A percentile compares a stretch with the other conserved stretches of the same genome.
These are phyloP conservation scores for Chrysanthemum makinoi DNA, from an alignment of 129 eudicot species.

Conservation along the genomic window DNA sequence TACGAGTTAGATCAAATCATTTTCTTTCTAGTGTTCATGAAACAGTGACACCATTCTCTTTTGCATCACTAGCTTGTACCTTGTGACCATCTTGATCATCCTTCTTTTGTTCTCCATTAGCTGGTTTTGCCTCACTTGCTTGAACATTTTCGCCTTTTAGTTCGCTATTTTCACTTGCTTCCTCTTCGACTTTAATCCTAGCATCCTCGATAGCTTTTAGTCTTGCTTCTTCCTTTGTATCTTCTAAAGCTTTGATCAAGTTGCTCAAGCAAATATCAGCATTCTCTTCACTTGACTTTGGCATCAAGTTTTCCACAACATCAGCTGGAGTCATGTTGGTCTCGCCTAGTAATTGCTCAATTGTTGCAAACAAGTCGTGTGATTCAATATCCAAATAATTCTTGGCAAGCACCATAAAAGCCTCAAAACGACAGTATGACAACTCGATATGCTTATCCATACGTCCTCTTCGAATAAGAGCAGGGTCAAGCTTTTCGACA, in stretches of 20 bases:
- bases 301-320: constrained; percentile 39
- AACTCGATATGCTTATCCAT: background rate
- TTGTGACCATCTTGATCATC: background rate
- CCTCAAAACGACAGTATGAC: constrained; percentile 33
- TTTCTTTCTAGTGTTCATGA: background rate
- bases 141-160: background rate
- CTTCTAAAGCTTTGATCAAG: constrained; percentile 34
- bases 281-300: constrained; percentile 29
- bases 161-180: background rate
- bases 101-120: background rate
- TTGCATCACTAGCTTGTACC: constrained; percentile 11
- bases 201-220: constrained; percentile 38
- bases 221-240: constrained; percentile 35
- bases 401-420: constrained; percentile 42
- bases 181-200: constrained; percentile 26
- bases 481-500: constrained; percentile 5
- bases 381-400: constrained; percentile 37
- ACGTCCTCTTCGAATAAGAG: background rate
- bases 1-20: background rate
- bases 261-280: constrained; percentile 27
- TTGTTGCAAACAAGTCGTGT: constrained; percentile 30
- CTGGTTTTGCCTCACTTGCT: no score
- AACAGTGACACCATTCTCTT: constrained; percentile 19
- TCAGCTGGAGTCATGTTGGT: constrained; percentile 49
- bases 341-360: constrained; percentile 23